Evolutionary conservation across 208 protist species (phyloP), one percentile per base, ranked within the genome.

Genomic region (Leishmania lainsoni): DNA sequence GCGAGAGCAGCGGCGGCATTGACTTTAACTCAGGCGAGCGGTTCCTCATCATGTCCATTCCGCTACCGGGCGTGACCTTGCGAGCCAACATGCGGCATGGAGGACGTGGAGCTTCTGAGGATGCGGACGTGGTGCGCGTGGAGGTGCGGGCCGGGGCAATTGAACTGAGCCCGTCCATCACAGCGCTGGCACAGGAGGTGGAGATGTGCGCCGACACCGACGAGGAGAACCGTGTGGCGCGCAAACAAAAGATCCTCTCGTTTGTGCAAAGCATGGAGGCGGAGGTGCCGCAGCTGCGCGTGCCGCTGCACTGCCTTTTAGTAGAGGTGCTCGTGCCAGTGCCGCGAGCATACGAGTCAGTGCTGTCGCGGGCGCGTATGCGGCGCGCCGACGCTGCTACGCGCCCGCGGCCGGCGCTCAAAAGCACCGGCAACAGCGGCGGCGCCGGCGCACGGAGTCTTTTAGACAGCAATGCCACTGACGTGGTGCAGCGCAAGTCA

Each of bases 251-350:
- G 68, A 86, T 93, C 45, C 3, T 89, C 0, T 17, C 79, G 9
- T 76, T 87, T 35, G 76, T 92, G 26, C 85, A 92, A 69, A 75
- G 81, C 54, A 51, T 94, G 76, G 94, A 93, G 74, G 70, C 75
- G n/a, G 70, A 86, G 45, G 77, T 87, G 12, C 35, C 84, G 54
- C 74, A 78, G 61, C 54, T 80, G 26, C 58, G 79, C 9, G 61
- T 91, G 26, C 73, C 74, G 35, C 77, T 94, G 48, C 84, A 92
- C 70, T 87, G 84, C 75, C 70, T 89, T 8, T 39, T 96, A 26
- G 69, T 87, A 10, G 94, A 96, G 58, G 54, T 95, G n/a, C 83
- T 94, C 22, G 73, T 96, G n/a, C 94, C 94, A 0, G 68, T 95
- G 58, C 94, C 94, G 1, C 89, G 87, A 26, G 85, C 88, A 29